Evolutionary conservation across 257 asterid genomes (phyloP).

Genomic region (Eustoma russellianum): DNA sequence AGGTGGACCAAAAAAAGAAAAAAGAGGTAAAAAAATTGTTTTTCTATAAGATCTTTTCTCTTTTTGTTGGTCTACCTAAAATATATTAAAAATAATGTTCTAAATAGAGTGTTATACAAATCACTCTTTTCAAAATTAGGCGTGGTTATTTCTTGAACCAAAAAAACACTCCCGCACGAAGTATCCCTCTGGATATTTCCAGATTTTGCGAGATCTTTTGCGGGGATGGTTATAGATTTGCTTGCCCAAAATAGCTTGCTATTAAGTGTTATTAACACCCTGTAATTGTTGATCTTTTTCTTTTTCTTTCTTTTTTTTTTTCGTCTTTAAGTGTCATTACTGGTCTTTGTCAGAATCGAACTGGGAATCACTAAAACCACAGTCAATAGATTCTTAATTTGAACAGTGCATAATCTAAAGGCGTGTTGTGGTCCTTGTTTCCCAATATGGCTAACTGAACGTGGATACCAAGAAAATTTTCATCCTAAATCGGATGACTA

Average conservation of each 20-base stretch:
- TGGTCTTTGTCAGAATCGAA: not conserved
- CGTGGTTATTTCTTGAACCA: no score
- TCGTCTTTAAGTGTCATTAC: slow-evolving; percentile 21
- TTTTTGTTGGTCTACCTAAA: no score
- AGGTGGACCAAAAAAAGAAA: no score
- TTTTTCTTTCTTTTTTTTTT: slow-evolving; percentile 4
- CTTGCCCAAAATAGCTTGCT: slow-evolving; percentile 13
- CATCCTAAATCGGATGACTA: slow-evolving; percentile 6
- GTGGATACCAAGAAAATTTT: slow-evolving; percentile 30
- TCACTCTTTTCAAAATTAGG: no score
- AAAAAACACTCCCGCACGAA: no score
- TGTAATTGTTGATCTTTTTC: slow-evolving; percentile 10
- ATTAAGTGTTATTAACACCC: slow-evolving; percentile 9
- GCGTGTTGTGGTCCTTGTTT: slow-evolving; percentile 43
- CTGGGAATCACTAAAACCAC: not conserved
- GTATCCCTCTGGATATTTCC: no score
- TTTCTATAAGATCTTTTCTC: no score
- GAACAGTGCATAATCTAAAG: slow-evolving; percentile 32
- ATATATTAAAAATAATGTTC: no score
- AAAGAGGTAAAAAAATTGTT: no score
- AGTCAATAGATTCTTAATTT: slow-evolving; percentile 24
- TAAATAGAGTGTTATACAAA: no score
- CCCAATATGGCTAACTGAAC: slow-evolving; percentile 26
- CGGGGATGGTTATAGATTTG: slow-evolving; percentile 1
- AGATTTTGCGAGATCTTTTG: not conserved